phyloP scores from a whole-genome alignment of 352 stramenopile species.

The Phytophthora hybrid region DNA sequence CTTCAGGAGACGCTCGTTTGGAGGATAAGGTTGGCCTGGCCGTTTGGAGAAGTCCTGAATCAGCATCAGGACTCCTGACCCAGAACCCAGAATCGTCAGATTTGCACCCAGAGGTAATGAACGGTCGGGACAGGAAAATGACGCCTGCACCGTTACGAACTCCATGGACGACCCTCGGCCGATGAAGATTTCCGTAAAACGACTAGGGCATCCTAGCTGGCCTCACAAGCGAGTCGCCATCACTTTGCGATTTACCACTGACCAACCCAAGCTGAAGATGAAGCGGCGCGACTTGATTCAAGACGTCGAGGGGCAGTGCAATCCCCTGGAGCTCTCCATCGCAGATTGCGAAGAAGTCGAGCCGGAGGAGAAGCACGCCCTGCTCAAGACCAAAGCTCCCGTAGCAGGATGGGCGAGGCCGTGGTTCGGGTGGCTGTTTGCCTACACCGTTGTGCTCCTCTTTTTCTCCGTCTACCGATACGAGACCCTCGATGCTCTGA shows the following conservation, averaged over 20 bases:
- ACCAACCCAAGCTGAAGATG: background rate
- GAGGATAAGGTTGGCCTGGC: background rate
- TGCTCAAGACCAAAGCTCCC: background rate
- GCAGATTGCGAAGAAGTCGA: slow-evolving; percentile 1
- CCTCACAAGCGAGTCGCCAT: background rate
- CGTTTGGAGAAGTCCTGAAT: too few species aligned
- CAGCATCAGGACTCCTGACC: too few species aligned
- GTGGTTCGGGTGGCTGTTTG: slow-evolving; percentile 2
- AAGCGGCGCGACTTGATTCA: background rate
- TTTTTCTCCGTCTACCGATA: slow-evolving; percentile 1
- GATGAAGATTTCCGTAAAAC: background rate
- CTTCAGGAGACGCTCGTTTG: background rate
- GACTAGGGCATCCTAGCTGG: background rate
- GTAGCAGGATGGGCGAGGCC: background rate
- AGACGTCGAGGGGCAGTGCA: background rate
- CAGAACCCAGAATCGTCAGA: background rate
- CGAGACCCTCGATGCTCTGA: background rate
- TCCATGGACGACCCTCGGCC: background rate
- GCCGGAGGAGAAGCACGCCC: background rate
- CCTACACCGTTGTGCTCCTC: background rate
- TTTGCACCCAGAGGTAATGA: background rate
- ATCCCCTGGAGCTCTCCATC: background rate
- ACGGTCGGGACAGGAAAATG: slow-evolving; percentile 1
- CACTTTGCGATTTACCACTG: background rate
- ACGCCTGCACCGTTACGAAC: slow-evolving; percentile 3